Evolutionary conservation across 139 green algal genomes (phyloP).

Genomic region (Zygnema cylindricum): DNA sequence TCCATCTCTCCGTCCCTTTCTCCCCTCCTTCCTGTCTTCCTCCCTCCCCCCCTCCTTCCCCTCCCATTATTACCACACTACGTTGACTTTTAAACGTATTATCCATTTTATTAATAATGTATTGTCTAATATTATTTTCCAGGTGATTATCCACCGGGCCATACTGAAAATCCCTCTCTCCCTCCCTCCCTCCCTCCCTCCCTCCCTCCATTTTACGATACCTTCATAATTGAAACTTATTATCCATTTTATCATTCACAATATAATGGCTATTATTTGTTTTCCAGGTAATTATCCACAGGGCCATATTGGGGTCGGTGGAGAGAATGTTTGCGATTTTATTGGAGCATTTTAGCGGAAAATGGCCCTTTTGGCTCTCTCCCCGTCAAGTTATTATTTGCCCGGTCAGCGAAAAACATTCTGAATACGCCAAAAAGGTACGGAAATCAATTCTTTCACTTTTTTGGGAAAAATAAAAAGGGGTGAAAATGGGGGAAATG

Average conservation of each 20-base stretch:
- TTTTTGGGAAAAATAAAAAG: background rate
- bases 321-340: slow-evolving; percentile 99
- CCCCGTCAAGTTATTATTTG: slow-evolving; percentile 96
- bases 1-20: background rate
- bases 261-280: too few relatives aligned
- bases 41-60: background rate
- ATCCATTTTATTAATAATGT: too few relatives aligned
- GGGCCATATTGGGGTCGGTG: slow-evolving; percentile 91
- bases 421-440: slow-evolving; percentile 83
- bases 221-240: too few relatives aligned
- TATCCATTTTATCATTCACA: too few relatives aligned
- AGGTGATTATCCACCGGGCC: too few relatives aligned
- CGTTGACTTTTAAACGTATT: too few relatives aligned
- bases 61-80: too few relatives aligned
- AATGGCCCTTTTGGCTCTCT: slow-evolving; percentile 97
- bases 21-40: background rate
- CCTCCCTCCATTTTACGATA: too few relatives aligned
- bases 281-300: slow-evolving; percentile 98
- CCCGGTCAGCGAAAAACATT: slow-evolving; percentile 81
- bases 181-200: too few relatives aligned
- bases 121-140: too few relatives aligned
- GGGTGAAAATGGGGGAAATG: background rate
- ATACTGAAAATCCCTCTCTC: too few relatives aligned
- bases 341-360: slow-evolving; percentile 96
- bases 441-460: background rate